Conservation (phyloP, 192 early-diverging fungal genomes). For the Backusella tarrabulga region DNA sequence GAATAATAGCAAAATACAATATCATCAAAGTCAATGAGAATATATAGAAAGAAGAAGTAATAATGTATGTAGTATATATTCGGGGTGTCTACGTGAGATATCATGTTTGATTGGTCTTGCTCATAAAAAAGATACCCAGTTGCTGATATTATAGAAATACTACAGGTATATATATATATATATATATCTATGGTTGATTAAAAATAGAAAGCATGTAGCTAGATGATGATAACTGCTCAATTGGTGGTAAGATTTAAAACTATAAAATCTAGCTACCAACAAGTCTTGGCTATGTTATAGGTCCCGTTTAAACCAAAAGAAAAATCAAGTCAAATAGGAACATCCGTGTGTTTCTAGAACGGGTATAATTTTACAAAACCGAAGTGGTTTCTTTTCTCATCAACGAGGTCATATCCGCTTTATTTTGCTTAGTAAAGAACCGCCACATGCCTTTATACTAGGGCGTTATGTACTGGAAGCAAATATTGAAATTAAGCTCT, state of each 20-base stretch:
- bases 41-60: too few relatives aligned
- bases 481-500: too few relatives aligned
- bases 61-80: conserved; percentile 36
- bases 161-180: too few relatives aligned
- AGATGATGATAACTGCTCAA: conserved; percentile 60
- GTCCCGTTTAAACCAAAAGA: background rate
- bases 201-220: conserved; percentile 65
- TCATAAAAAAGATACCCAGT: background rate
- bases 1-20: too few relatives aligned
- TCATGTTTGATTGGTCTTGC: conserved; percentile 51
- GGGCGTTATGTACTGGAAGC: conserved; percentile 34
- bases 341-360: conserved; percentile 44
- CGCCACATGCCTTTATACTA: conserved; percentile 77
- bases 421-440: conserved; percentile 62
- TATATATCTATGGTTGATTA: too few relatives aligned
- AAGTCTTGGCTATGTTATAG: conserved; percentile 46
- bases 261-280: conserved; percentile 60
- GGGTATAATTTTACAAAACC: conserved; percentile 67
- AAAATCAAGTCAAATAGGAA: conserved; percentile 23
- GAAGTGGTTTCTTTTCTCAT: conserved; percentile 63
- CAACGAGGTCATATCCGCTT: conserved; percentile 56
- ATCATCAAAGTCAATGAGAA: too few relatives aligned
- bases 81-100: conserved; percentile 51
- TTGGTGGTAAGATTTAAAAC: conserved; percentile 65
- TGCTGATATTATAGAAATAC: too few relatives aligned